Evolutionary conservation across 108 stramenopile genomes (phyloP), one percentile per base, ranked within the genome.

Genomic region (Mayamaea pseudoterrestris): DNA sequence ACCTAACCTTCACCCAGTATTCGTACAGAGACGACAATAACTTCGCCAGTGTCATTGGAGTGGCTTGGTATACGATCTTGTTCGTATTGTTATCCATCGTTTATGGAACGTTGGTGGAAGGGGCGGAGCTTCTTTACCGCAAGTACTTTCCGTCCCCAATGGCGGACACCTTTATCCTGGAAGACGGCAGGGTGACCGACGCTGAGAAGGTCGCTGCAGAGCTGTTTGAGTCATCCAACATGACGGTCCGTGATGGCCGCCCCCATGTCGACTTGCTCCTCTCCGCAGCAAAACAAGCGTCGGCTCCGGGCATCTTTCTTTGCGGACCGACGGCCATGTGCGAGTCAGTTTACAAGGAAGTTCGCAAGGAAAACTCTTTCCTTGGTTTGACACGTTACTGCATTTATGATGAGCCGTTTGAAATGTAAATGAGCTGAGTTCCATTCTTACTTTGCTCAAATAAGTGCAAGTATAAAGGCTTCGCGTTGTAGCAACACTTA

Each of bases 261-360:
- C 55, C 55, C 25, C 13, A 3, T 21, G 12, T 11, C 14, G 21
- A 16, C 9, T 21, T 20, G 7, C 12, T 57, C 22, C 36, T 57
- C n/a, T 11, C 16, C 5, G 45, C 34, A 32, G 31, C 45, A 16
- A 30, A 34, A 11, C 2, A 23, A 13, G 27, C 55, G 22, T 30
- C 43, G 14, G 44, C 16, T 18, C 55, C 55, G 7, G 61, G 57
- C 1, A 44, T 68, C 35, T 63, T 63, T 27, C 52, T 63, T 36
- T 68, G 66, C 31, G 67, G 67, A 21, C 67, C 67, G 12, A 40
- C 35, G 12, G 18, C 50, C 26, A 27, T 68, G 61, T 42, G 47
- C 8, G 14, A 47, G 42, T 40, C 40, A 18, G 62, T 63, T 14
- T 25, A 35, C 41, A 28, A 9, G 12, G 55, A 41, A 27, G 62